Base-by-base conservation (phyloP, 805 yeast species). In the Wickerhamiella kurtzmanii region DNA sequence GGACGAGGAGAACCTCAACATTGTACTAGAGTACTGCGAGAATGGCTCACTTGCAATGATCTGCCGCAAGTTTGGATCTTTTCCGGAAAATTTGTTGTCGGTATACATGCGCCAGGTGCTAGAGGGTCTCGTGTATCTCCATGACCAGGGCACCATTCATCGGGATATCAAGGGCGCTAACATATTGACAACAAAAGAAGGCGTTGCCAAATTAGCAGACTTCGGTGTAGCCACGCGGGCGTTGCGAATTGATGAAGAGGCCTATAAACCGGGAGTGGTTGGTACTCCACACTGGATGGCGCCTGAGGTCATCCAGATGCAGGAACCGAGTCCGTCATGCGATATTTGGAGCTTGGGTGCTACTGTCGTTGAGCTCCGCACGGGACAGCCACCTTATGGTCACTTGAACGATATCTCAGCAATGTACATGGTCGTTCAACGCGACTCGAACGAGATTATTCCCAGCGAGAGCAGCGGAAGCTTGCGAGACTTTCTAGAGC, bases 241-340 rank as follows among this genome's bases (percentile, higher is more conserved):
- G 48, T 48, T 52, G 46, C 45, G 51, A 9, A 49, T 51, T 56
- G 35, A 44, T 4, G 50, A 25, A 17, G 44, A 49, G 43, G 44
- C 44, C 17, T 44, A 49, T n/a, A 37, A 50, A 28, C 50, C 56
- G 28, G 46, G 59, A 5, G 70, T 72, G 2, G 77, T 76, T 15
- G 98, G 98, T 1, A 86, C 97, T 0, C 94, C 96, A 0, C 83
- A 89, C 60, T 92, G 97, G 97, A 88, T 92, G 96, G 96, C 98
- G 0, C 98, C 98, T 0, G 98, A 92, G 60, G 79, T 94, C 2
- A 82, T 92, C 3, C 70, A 80, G 38, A 79, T 86, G 55, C 83
- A 81, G 57, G 57, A 52, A 19, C 82, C 89, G 1, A 80, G 94
- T 8, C 77, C 89, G 0, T 82, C 94, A 1, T 84, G 95, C 2